Evolutionary conservation across 768 basidiomycete genomes (phyloP).

Genomic region (Termitomyces bulborhizus): DNA sequence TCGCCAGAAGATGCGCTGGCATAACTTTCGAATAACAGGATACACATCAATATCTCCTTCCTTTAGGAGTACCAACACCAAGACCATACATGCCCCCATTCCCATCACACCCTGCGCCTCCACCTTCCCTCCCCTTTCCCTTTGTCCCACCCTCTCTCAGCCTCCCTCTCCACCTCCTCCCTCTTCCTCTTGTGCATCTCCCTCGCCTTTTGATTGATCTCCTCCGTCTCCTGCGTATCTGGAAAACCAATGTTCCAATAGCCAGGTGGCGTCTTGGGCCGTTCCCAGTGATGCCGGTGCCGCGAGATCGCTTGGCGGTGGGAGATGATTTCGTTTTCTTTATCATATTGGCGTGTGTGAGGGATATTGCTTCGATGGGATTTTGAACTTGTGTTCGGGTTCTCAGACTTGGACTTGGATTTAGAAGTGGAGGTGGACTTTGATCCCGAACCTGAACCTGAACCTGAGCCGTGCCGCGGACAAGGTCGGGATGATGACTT

Average conservation of each 20-base stretch:
- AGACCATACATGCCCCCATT: too few species aligned
- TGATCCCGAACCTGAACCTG: conserved; percentile 1
- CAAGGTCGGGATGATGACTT: conserved; percentile 16
- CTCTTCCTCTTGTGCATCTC: conserved; percentile 68
- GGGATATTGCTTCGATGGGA: neutral
- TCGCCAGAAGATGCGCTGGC: too few species aligned
- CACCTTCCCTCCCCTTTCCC: conserved; percentile 34
- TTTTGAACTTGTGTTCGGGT: neutral
- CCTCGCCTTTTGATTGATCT: conserved; percentile 69
- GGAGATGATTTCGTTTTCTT: conserved; percentile 28
- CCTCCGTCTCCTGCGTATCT: conserved; percentile 69
- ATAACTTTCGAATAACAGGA: neutral
- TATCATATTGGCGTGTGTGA: conserved; percentile 12
- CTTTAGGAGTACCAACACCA: neutral
- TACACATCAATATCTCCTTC: neutral
- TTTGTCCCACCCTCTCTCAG: conserved; percentile 17
- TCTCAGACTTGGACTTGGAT: neutral
- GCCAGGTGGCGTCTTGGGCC: conserved; percentile 71
- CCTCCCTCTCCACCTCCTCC: conserved; percentile 48
- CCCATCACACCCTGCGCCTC: conserved; percentile 18
- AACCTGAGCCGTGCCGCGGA: conserved; percentile 17
- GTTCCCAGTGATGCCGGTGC: conserved; percentile 66
- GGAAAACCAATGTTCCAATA: conserved; percentile 94
- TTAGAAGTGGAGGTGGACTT: neutral
- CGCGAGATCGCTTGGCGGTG: conserved; percentile 69